phyloP scores from a whole-genome alignment of 75 land plant genomes.

The Pinus albicaulis region DNA sequence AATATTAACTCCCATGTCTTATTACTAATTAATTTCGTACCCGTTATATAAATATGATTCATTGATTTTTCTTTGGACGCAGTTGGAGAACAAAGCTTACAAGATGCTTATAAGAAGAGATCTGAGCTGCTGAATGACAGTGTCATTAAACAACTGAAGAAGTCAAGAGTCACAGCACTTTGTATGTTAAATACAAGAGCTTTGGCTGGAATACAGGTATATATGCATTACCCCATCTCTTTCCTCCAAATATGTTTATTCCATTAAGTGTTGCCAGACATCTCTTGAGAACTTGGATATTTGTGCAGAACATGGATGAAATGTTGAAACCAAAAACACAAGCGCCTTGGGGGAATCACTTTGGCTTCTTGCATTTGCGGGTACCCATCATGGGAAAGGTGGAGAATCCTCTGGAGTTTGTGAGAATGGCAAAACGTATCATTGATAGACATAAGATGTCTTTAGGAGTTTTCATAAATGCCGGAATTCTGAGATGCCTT shows the following conservation, averaged over 20 bases:
- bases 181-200: conserved; percentile 20
- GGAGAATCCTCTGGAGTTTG: neutral
- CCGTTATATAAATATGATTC: neutral
- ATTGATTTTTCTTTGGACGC: neutral
- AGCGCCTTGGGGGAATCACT: neutral
- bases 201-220: conserved; percentile 9
- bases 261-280: neutral
- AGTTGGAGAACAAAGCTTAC: neutral
- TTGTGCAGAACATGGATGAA: neutral
- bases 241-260: neutral
- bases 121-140: neutral
- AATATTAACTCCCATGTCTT: no score
- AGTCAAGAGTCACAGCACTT: conserved; percentile 5
- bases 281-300: neutral
- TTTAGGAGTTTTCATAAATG: neutral
- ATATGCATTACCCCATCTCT: neutral
- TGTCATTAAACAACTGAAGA: neutral
- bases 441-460: neutral
- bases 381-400: neutral
- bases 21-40: no score
- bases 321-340: neutral
- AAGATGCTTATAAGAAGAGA: neutral
- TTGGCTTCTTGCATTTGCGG: neutral
- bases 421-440: neutral
- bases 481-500: neutral